Percentiles rank a stretch among this genome's conserved stretches.
Evolutionary conservation across 805 yeast species (phyloP).

Genomic region (Kodamaea leandrae): DNA sequence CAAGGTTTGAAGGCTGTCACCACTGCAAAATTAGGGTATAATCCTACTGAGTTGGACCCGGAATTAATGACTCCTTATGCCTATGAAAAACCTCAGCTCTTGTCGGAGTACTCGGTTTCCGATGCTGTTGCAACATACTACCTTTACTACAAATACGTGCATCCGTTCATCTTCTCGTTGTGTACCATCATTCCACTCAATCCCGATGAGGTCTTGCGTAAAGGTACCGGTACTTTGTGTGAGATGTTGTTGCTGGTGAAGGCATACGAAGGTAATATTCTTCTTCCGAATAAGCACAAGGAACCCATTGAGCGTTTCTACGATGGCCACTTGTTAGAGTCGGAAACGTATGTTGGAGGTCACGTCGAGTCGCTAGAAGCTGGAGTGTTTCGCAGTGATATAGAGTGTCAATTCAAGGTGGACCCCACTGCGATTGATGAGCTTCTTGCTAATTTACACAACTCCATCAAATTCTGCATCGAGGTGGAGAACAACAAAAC

Average conservation of each 20-base stretch:
- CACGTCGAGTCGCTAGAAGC: conserved; percentile 98
- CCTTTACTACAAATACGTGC: conserved; percentile 92
- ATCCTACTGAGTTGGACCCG: conserved; percentile 95
- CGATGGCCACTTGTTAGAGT: conserved; percentile 88
- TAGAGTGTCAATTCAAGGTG: conserved; percentile 68
- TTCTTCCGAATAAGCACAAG: conserved; percentile 88
- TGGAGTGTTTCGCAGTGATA: conserved; percentile 93
- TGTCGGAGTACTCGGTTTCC: conserved; percentile 96
- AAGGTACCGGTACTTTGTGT: conserved; percentile 98
- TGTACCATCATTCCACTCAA: conserved; percentile 94
- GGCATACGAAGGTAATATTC: conserved; percentile 73
- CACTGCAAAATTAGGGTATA: conserved; percentile 90
- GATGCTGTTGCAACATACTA: conserved; percentile 99
- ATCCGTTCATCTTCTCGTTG: conserved; percentile 92
- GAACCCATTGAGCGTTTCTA: conserved; percentile 95
- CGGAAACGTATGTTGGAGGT: conserved; percentile 98
- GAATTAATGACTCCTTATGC: conserved; percentile 99
- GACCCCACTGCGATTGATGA: conserved; percentile 84
- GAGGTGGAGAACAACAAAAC: conserved; percentile 75
- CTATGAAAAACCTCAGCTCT: conserved; percentile 82
- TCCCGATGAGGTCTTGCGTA: conserved; percentile 93
- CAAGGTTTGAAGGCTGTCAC: conserved; percentile 98
- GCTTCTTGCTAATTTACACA: conserved; percentile 65
- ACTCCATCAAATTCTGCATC: conserved; percentile 77
- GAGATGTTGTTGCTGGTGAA: conserved; percentile 97